phyloP scores from a whole-genome alignment of 2,329 filamentous ascomycete genomes.

The Aspergillus cejpii region DNA sequence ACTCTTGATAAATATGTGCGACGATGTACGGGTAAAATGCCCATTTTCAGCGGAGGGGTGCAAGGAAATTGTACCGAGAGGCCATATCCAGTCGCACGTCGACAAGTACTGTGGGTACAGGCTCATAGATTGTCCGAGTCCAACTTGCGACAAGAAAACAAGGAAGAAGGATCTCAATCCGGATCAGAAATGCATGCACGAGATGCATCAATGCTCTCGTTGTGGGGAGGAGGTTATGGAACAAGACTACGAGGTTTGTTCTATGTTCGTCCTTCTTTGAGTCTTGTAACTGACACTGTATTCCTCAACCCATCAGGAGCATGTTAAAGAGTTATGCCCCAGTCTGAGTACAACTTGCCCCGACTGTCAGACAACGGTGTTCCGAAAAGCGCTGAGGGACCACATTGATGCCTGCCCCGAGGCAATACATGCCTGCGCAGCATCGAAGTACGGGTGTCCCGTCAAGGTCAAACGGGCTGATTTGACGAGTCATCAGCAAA shows the following conservation, averaged over 20 bases:
- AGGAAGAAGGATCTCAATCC: conserved; percentile 50
- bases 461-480: conserved; percentile 34
- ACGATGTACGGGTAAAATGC: conserved; percentile 55
- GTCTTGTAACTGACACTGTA: conserved; percentile 5
- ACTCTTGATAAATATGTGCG: conserved; percentile 55
- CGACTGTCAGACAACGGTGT: conserved; percentile 32
- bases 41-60: conserved; percentile 52
- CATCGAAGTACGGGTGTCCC: conserved; percentile 41
- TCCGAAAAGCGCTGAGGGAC: conserved; percentile 28
- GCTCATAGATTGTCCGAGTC: conserved; percentile 47
- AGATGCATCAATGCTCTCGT: conserved; percentile 46
- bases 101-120: conserved; percentile 55
- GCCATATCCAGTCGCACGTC: conserved; percentile 53
- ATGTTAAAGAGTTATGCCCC: conserved; percentile 34
- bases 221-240: conserved; percentile 51
- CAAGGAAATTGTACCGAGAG: conserved; percentile 47
- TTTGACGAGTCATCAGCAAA: conserved; percentile 40
- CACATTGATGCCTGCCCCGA: conserved; percentile 36
- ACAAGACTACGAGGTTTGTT: conserved; percentile 46
- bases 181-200: conserved; percentile 48
- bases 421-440: conserved; percentile 33
- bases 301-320: conserved; percentile 22
- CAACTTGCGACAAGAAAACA: conserved; percentile 47
- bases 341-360: conserved; percentile 33
- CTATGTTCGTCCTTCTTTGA: conserved; percentile 1